Conservation (phyloP, 345 rosid species). For the Gossypium thurberi region DNA sequence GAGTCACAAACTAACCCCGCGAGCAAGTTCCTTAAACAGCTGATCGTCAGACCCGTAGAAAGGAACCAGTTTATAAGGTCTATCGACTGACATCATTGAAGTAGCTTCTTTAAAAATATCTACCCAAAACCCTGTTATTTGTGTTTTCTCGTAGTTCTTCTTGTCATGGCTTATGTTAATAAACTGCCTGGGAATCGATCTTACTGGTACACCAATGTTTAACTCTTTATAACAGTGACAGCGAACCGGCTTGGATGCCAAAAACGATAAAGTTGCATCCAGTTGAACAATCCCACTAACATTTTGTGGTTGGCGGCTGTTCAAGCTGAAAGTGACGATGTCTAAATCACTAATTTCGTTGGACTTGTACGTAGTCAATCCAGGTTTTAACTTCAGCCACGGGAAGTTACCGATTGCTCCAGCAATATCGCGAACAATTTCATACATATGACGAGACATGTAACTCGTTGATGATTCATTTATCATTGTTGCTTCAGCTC, state of each 20-base stretch:
- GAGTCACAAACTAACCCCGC: background rate
- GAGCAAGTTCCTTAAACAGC: background rate
- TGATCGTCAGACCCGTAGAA: background rate
- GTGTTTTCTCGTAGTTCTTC: background rate
- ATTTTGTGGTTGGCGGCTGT: background rate
- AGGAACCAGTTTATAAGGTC: background rate
- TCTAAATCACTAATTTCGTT: background rate
- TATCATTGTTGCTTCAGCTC: background rate
- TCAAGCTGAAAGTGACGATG: background rate
- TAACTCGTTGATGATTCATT: conserved; percentile 4
- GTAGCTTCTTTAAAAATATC: background rate
- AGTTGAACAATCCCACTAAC: background rate
- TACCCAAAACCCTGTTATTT: conserved; percentile 4
- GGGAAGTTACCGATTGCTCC: background rate
- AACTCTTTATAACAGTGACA: background rate
- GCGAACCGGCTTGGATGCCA: background rate
- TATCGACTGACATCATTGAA: background rate
- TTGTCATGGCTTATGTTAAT: background rate
- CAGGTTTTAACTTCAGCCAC: background rate
- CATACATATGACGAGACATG: background rate
- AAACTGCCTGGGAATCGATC: background rate
- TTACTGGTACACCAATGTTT: background rate
- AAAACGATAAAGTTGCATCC: conserved; percentile 5
- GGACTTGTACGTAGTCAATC: too few species aligned
- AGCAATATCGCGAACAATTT: background rate